phyloP scores from a whole-genome alignment of 768 basidiomycete genomes.

The Kwoniella sp. region DNA sequence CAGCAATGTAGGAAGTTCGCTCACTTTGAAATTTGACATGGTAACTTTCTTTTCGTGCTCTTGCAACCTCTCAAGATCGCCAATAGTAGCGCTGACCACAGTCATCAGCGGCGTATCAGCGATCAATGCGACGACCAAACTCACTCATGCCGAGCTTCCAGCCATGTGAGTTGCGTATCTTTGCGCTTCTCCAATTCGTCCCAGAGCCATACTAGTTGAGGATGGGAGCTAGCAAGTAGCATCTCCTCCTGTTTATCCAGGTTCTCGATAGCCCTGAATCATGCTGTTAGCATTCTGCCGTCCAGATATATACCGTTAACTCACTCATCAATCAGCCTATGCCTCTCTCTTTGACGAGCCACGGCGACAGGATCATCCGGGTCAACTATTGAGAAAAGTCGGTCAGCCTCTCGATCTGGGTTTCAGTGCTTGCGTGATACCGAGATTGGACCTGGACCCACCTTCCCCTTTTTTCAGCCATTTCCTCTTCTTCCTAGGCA shows the following conservation, averaged over 20 bases:
- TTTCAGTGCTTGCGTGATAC: too few relatives aligned
- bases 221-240: slow-evolving; percentile 27
- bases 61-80: slow-evolving; percentile 24
- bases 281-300: slow-evolving; percentile 7
- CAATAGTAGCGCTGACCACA: slow-evolving; percentile 15
- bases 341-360: slow-evolving; percentile 37
- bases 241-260: slow-evolving; percentile 36
- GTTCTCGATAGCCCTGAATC: slow-evolving; percentile 35
- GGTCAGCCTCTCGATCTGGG: not conserved
- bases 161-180: slow-evolving; percentile 18
- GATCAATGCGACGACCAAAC: not conserved
- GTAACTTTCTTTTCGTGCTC: slow-evolving; percentile 22
- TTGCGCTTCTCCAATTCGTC: slow-evolving; percentile 33
- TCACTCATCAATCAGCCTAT: slow-evolving; percentile 46
- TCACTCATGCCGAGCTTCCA: slow-evolving; percentile 17
- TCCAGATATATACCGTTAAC: slow-evolving; percentile 6
- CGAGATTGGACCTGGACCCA: slow-evolving; percentile 12
- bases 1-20: not conserved
- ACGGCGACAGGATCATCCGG: slow-evolving; percentile 45
- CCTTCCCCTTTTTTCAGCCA: slow-evolving; percentile 42
- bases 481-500: slow-evolving; percentile 38
- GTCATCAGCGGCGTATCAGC: not conserved
- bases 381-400: slow-evolving; percentile 33
- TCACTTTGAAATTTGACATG: slow-evolving; percentile 27
- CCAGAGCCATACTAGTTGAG: slow-evolving; percentile 29